Evolutionary conservation across 768 basidiomycete species (phyloP).

Genomic region (Xerocomus spinulosus): DNA sequence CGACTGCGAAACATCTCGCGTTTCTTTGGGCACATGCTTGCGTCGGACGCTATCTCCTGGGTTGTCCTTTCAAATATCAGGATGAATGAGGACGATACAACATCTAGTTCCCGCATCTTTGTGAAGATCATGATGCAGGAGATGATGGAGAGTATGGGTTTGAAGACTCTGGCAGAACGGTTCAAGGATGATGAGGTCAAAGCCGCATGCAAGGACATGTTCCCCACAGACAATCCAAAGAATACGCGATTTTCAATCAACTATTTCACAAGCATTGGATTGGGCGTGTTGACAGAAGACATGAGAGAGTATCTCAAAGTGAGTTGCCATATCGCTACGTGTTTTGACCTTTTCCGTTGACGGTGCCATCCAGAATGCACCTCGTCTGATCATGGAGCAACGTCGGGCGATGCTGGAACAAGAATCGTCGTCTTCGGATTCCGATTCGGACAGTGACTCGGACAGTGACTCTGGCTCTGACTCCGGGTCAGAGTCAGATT

Average conservation of each 20-base stretch:
- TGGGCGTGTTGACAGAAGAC: constrained; percentile 88
- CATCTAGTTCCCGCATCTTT: constrained; percentile 93
- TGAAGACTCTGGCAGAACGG: constrained; percentile 80
- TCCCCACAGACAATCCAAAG: constrained; percentile 95
- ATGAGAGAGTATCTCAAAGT: constrained; percentile 97
- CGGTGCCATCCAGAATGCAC: constrained; percentile 66
- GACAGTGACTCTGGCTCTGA: constrained; percentile 27
- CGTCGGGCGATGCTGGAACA: constrained; percentile 83
- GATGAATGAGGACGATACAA: constrained; percentile 97
- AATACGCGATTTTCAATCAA: constrained; percentile 96
- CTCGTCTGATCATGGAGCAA: constrained; percentile 90
- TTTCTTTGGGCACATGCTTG: constrained; percentile 91
- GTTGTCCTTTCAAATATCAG: constrained; percentile 75
- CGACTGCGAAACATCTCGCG: constrained; percentile 94
- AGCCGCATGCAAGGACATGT: constrained; percentile 73
- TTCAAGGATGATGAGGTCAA: constrained; percentile 86
- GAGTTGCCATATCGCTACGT: constrained; percentile 21
- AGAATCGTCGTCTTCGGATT: constrained; percentile 44
- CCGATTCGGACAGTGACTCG: constrained; percentile 32
- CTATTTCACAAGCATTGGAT: constrained; percentile 93
- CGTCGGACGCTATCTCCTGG: constrained; percentile 89
- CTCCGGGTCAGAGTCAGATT: constrained; percentile 39
- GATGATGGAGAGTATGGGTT: constrained; percentile 90
- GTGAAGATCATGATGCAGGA: constrained; percentile 96
- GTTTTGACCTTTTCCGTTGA: not conserved